phyloP scores from a whole-genome alignment of 2,329 filamentous ascomycete genomes.

The Leptographium procerum region DNA sequence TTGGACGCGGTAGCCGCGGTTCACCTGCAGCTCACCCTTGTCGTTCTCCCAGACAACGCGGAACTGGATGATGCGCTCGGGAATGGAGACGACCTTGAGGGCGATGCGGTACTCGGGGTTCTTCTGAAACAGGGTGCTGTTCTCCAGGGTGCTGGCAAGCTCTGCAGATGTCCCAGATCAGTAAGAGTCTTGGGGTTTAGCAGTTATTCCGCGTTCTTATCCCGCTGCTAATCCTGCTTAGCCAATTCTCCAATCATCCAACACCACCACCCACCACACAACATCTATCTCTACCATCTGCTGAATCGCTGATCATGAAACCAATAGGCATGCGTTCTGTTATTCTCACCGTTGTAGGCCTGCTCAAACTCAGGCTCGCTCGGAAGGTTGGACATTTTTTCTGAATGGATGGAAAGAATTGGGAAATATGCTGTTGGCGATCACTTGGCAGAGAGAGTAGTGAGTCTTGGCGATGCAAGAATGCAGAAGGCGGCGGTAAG shows the following conservation, averaged over 20 bases:
- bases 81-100: constrained; percentile 75
- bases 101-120: constrained; percentile 91
- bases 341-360: constrained; percentile 73
- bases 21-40: constrained; percentile 77
- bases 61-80: constrained; percentile 95
- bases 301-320: too few species aligned
- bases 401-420: background rate
- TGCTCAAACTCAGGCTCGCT: constrained; percentile 96
- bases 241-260: too few species aligned
- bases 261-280: too few species aligned
- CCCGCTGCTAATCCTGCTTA: too few species aligned
- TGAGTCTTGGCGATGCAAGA: too few species aligned
- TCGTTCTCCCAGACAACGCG: constrained; percentile 95
- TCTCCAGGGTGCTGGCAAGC: constrained; percentile 87
- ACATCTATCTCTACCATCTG: too few species aligned
- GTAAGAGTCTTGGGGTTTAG: too few species aligned
- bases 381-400: constrained; percentile 71
- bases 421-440: too few species aligned
- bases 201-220: too few species aligned
- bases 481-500: background rate
- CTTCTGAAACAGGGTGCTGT: constrained; percentile 85
- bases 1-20: constrained; percentile 92
- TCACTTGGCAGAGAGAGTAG: too few species aligned
- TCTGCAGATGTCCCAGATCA: constrained; percentile 34
- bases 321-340: background rate